These are phyloP conservation scores for Tolypocladium guangdongense DNA, from an alignment of 2,329 filamentous ascomycete genomes.

Conservation along the genomic window DNA sequence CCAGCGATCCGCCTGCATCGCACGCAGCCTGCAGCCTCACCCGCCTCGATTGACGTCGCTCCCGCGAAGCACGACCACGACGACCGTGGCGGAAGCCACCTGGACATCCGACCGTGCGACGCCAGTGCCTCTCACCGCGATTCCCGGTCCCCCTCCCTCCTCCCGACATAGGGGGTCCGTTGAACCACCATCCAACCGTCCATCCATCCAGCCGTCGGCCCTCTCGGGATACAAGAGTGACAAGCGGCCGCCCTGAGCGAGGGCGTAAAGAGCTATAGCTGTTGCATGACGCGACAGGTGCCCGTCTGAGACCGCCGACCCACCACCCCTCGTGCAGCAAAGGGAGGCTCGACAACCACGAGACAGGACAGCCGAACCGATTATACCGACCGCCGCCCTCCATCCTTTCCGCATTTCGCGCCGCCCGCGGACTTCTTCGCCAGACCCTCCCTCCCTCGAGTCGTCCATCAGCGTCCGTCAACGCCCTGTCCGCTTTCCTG, in stretches of 20 bases:
- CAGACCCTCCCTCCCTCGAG: background rate
- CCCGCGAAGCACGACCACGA: background rate
- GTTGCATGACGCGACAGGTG: conserved; percentile 7
- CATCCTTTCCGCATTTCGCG: conserved; percentile 1
- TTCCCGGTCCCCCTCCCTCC: background rate
- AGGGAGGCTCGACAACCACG: conserved; percentile 4
- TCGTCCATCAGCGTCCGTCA: background rate
- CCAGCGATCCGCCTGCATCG: background rate
- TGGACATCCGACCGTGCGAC: background rate
- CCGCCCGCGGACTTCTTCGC: background rate
- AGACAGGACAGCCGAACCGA: conserved; percentile 2
- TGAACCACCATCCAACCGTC: background rate
- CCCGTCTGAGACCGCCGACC: conserved; percentile 7
- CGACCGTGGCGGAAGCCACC: conserved; percentile 1
- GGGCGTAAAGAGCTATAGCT: background rate
- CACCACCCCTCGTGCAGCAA: conserved; percentile 2
- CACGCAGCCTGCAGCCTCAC: background rate
- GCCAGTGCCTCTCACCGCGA: background rate
- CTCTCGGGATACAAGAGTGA: background rate
- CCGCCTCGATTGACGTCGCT: background rate
- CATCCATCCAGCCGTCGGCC: background rate
- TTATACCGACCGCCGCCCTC: background rate
- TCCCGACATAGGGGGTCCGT: background rate
- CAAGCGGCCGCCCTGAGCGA: background rate
- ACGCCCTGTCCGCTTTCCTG: conserved; percentile 5